Percentiles rank a stretch among this genome's conserved stretches.
These are phyloP conservation scores for Linum tenue DNA, from an alignment of 345 rosid genomes.

Conservation along the genomic window DNA sequence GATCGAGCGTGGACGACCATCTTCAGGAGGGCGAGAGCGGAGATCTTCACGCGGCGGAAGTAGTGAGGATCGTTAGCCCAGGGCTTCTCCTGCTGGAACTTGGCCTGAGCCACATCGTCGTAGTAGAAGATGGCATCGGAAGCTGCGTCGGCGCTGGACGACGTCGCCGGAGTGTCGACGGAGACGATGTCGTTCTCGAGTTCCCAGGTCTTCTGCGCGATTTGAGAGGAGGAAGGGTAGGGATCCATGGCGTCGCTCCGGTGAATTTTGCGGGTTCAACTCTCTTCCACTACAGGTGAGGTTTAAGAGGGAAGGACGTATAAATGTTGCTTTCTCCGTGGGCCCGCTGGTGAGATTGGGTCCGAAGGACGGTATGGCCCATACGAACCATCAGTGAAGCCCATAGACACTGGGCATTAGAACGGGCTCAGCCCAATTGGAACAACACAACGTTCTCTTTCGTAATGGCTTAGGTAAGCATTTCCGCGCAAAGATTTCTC, in stretches of 20 bases:
- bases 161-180: slow-evolving; percentile 33
- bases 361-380: too few relatives aligned
- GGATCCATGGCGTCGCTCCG: slow-evolving; percentile 11
- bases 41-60: slow-evolving; percentile 94
- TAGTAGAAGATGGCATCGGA: slow-evolving; percentile 82
- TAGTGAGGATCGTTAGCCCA: slow-evolving; percentile 90
- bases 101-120: slow-evolving; percentile 52
- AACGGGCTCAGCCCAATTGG: background rate
- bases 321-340: too few relatives aligned
- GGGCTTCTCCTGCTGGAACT: slow-evolving; percentile 86
- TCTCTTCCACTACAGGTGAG: background rate
- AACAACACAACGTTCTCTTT: background rate
- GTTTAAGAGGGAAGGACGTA: background rate
- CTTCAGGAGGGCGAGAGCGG: slow-evolving; percentile 95
- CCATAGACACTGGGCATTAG: background rate
- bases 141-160: slow-evolving; percentile 24
- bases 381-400: background rate
- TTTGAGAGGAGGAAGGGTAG: slow-evolving; percentile 29
- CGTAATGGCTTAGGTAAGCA: background rate
- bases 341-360: too few relatives aligned
- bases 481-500: background rate
- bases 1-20: slow-evolving; percentile 99
- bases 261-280: background rate
- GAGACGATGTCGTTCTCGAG: slow-evolving; percentile 80
- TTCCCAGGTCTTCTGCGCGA: slow-evolving; percentile 98